These are phyloP conservation scores for Chlamydomonas sp. DNA, from an alignment of 139 green algal genomes.

Conservation along the genomic window DNA sequence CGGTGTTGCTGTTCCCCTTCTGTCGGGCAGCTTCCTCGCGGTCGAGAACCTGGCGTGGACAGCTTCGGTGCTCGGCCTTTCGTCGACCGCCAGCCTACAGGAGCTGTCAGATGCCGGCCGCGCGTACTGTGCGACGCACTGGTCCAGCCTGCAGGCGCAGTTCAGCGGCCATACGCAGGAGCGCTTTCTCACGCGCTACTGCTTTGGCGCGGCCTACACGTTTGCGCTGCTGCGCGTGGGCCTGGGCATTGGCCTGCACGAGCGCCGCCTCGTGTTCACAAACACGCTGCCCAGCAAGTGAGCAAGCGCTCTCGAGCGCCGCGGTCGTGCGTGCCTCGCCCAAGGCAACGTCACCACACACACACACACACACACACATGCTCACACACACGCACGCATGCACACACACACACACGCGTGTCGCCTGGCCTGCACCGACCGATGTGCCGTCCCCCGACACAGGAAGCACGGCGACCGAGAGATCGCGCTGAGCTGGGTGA, in stretches of 20 bases:
- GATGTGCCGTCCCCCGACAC: not conserved
- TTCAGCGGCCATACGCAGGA: conserved; percentile 34
- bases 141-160: conserved; percentile 26
- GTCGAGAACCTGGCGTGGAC: conserved; percentile 43
- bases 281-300: conserved; percentile 27
- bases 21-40: conserved; percentile 24
- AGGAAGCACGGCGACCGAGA: not conserved
- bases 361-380: not conserved
- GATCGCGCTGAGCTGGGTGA: conserved; percentile 28
- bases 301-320: not conserved
- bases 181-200: conserved; percentile 43
- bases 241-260: conserved; percentile 29
- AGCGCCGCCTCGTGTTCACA: conserved; percentile 28
- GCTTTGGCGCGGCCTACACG: conserved; percentile 44
- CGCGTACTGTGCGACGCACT: conserved; percentile 29
- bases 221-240: conserved; percentile 39
- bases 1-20: conserved; percentile 9
- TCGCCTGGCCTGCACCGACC: not conserved
- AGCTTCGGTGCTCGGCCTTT: conserved; percentile 27
- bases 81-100: conserved; percentile 11
- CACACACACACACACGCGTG: not conserved
- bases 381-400: not conserved
- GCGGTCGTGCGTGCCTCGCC: not conserved
- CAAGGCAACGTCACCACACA: not conserved
- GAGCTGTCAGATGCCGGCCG: conserved; percentile 23